Conservation (phyloP, 2,329 filamentous ascomycete species). For the Xylaria sp. region DNA sequence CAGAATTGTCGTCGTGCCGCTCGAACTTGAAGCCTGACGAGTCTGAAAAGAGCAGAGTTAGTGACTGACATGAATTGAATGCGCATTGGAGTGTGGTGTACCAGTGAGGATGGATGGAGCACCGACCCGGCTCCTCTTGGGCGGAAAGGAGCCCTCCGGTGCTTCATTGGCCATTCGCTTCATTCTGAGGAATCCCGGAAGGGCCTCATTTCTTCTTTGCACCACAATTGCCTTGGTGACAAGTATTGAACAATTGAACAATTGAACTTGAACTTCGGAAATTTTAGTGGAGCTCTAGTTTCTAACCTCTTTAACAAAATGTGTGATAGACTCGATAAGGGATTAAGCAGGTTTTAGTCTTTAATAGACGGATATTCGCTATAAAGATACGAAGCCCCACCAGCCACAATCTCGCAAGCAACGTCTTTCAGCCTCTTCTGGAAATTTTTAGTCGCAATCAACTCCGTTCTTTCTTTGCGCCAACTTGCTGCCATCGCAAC, state of each 20-base stretch:
- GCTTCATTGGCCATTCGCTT: conserved; percentile 41
- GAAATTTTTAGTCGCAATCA: conserved; percentile 45
- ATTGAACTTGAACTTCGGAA: conserved; percentile 13
- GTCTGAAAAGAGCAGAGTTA: conserved; percentile 21
- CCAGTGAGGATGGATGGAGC: conserved; percentile 9
- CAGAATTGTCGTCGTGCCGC: conserved; percentile 35
- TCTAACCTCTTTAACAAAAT: background rate
- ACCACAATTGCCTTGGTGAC: conserved; percentile 11
- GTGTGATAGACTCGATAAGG: background rate
- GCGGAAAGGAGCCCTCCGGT: conserved; percentile 30
- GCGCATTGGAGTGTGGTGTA: conserved; percentile 2
- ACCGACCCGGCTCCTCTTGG: conserved; percentile 36
- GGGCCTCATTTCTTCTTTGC: conserved; percentile 13
- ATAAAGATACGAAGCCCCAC: background rate
- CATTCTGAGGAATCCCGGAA: conserved; percentile 31
- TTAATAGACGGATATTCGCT: background rate
- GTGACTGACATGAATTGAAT: conserved; percentile 11
- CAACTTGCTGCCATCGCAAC: conserved; percentile 35
- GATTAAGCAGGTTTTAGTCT: background rate
- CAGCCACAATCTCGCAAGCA: background rate
- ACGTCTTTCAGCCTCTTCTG: conserved; percentile 44
- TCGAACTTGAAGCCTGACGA: conserved; percentile 23
- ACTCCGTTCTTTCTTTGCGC: conserved; percentile 26
- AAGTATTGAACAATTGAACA: conserved; percentile 16
- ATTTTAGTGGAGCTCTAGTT: conserved; percentile 38